These are phyloP conservation scores for Pelargonium citronellum DNA, from an alignment of 441 rosid species.

Conservation along the genomic window DNA sequence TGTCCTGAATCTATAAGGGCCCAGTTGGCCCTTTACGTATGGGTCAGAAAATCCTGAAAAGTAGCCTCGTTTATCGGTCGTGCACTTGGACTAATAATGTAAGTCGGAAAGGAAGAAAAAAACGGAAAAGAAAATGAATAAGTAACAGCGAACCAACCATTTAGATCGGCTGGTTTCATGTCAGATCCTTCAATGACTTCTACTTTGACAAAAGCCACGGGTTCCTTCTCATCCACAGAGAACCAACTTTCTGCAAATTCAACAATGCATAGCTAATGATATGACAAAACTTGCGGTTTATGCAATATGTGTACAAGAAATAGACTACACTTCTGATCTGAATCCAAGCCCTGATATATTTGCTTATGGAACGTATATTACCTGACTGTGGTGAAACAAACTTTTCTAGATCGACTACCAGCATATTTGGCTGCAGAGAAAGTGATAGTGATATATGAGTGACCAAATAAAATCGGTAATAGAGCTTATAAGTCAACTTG, in stretches of 20 bases:
- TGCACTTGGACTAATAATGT: not conserved
- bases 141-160: conserved; percentile 42
- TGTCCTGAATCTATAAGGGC: conserved; percentile 68
- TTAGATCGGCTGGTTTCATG: conserved; percentile 74
- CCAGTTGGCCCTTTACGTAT: conserved; percentile 83
- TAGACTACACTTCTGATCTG: not conserved
- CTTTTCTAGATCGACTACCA: conserved; percentile 86
- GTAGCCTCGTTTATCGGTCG: conserved; percentile 12
- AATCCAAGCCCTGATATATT: too few relatives aligned
- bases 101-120: not conserved
- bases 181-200: conserved; percentile 82
- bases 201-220: conserved; percentile 59
- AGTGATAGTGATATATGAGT: not conserved
- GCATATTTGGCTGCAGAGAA: conserved; percentile 83
- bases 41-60: conserved; percentile 87
- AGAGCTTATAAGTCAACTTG: not conserved
- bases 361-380: conserved; percentile 15
- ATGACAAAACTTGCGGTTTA: too few relatives aligned
- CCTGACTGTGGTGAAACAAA: conserved; percentile 57
- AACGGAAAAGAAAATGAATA: not conserved
- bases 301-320: too few relatives aligned
- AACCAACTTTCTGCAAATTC: conserved; percentile 57
- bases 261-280: not conserved
- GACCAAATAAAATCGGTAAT: not conserved
- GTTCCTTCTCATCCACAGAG: conserved; percentile 70